A percentile compares a stretch with the other conserved stretches of the same genome.
Conservation (phyloP, 1,284 basidiomycete genomes). For the Moesziomyces parantarcticus region DNA sequence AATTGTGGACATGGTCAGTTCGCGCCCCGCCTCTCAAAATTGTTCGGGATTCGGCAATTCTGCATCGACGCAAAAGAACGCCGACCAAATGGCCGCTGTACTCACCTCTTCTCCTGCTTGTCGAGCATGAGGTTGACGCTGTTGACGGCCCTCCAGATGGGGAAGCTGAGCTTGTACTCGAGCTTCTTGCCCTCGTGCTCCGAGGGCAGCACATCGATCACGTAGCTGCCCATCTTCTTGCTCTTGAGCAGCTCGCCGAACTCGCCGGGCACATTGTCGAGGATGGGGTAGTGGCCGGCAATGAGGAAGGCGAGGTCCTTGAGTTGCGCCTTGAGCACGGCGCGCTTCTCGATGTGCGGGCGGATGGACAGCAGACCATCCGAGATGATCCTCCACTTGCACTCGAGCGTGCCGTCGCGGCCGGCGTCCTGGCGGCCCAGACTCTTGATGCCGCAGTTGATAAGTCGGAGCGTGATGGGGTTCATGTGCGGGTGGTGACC, state of each 20-base stretch:
- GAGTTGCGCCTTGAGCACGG: slow-evolving; percentile 76
- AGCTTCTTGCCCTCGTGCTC: slow-evolving; percentile 54
- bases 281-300: slow-evolving; percentile 58
- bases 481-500: slow-evolving; percentile 68
- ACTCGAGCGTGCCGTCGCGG: slow-evolving; percentile 70
- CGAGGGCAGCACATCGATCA: slow-evolving; percentile 57
- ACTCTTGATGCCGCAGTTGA: slow-evolving; percentile 87
- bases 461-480: slow-evolving; percentile 84
- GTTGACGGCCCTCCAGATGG: slow-evolving; percentile 64
- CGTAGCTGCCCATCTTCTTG: slow-evolving; percentile 60
- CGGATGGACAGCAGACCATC: slow-evolving; percentile 87
- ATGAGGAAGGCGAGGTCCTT: slow-evolving; percentile 75
- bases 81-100: slow-evolving; percentile 1
- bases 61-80: slow-evolving; percentile 4
- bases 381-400: slow-evolving; percentile 78
- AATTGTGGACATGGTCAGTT: slow-evolving; percentile 29
- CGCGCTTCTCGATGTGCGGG: slow-evolving; percentile 77
- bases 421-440: slow-evolving; percentile 73
- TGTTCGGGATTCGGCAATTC: background rate
- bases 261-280: slow-evolving; percentile 54
- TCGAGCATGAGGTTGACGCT: slow-evolving; percentile 67
- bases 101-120: slow-evolving; percentile 66
- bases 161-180: slow-evolving; percentile 52
- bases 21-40: background rate
- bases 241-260: slow-evolving; percentile 46